A percentile compares a stretch with the other conserved stretches of the same genome.
Conservation (phyloP, 257 asterid genomes). For the Paulownia fortunei region DNA sequence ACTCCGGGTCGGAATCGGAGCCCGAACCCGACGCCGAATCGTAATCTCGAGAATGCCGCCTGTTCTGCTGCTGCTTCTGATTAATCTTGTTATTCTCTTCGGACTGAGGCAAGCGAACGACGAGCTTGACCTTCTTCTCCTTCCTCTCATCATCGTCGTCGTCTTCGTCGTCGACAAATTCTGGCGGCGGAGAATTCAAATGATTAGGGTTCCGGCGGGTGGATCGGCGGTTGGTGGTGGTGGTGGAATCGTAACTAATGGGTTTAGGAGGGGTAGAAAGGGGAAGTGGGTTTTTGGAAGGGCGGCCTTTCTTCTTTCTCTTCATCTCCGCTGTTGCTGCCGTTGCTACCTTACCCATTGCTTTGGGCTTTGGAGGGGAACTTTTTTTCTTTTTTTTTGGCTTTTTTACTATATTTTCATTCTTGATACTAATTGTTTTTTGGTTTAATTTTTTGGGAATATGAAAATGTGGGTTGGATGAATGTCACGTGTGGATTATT, state of each 20-base stretch:
- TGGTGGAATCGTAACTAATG: conserved; percentile 45
- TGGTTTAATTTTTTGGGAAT: not conserved
- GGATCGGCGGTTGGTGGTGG: conserved; percentile 56
- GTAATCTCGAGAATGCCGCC: conserved; percentile 43
- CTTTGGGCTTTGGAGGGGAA: conserved; percentile 47
- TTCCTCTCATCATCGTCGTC: conserved; percentile 75
- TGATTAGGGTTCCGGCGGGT: conserved; percentile 58
- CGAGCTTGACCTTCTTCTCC: conserved; percentile 90
- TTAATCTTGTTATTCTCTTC: conserved; percentile 22
- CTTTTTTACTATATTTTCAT: not conserved
- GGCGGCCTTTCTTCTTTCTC: conserved; percentile 88
- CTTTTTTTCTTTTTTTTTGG: conserved; percentile 55
- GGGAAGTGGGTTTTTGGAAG: conserved; percentile 52
- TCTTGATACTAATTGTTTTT: not conserved
- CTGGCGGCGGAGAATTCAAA: conserved; percentile 30
- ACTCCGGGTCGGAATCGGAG: conserved; percentile 42
- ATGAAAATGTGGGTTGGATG: conserved; percentile 6
- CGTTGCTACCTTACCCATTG: conserved; percentile 73
- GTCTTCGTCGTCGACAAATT: conserved; percentile 49
- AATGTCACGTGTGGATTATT: conserved; percentile 26
- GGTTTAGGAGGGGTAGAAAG: conserved; percentile 37
- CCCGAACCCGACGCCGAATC: conserved; percentile 49
- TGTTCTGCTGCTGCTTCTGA: conserved; percentile 36
- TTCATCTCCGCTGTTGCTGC: conserved; percentile 53
- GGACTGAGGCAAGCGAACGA: conserved; percentile 68